A percentile compares a stretch with the other conserved stretches of the same genome.
These are phyloP conservation scores for Backusella westeae DNA, from an alignment of 192 early-diverging fungal species.

Conservation along the genomic window DNA sequence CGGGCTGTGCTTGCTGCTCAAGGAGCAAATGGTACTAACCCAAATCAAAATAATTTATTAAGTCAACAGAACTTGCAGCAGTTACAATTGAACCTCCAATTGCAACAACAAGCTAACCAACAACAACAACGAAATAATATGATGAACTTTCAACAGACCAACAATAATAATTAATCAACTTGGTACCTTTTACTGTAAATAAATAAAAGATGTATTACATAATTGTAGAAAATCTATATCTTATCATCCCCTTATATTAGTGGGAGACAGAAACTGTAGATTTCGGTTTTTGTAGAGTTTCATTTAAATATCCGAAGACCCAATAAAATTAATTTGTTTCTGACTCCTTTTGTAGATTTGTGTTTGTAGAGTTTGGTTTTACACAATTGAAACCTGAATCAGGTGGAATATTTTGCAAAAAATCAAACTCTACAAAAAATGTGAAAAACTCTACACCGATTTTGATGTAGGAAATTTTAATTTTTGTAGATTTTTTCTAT, in stretches of 20 bases:
- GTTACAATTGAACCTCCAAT: slow-evolving; percentile 27
- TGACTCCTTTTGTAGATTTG: no score
- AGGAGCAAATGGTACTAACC: neutral
- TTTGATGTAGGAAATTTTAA: no score
- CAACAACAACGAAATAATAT: slow-evolving; percentile 15
- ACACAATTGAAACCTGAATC: no score
- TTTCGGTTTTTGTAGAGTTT: no score
- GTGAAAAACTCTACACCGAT: no score
- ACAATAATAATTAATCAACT: slow-evolving; percentile 3
- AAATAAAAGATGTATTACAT: neutral
- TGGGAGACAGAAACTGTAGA: no score
- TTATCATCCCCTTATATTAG: neutral
- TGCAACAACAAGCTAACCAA: slow-evolving; percentile 22
- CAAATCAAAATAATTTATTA: neutral
- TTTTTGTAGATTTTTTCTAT: no score
- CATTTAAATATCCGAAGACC: no score
- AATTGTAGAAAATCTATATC: neutral
- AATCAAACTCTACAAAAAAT: no score
- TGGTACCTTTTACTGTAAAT: neutral
- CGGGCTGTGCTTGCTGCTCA: neutral
- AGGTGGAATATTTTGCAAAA: no score
- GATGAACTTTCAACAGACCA: slow-evolving; percentile 19
- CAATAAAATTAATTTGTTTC: no score
- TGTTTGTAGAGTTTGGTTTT: no score
- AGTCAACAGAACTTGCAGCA: slow-evolving; percentile 20